These are phyloP conservation scores for Cryphonectria japonica DNA, from an alignment of 2,329 filamentous ascomycete genomes.

Conservation along the genomic window DNA sequence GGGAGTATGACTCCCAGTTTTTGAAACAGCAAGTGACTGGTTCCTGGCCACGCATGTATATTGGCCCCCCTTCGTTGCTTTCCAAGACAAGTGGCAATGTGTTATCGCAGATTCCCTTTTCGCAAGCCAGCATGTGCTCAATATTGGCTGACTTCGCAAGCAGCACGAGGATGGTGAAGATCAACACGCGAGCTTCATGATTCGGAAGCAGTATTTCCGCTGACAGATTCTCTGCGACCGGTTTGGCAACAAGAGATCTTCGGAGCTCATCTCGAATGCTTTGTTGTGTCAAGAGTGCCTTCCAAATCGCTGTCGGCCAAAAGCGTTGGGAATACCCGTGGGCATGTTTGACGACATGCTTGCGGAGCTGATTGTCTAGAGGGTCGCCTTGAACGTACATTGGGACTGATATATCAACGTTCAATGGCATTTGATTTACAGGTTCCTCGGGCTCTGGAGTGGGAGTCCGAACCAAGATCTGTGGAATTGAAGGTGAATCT, in stretches of 20 bases:
- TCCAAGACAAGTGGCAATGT: not conserved
- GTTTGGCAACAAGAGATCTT: not conserved
- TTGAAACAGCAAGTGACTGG: not conserved
- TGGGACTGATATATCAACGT: not conserved
- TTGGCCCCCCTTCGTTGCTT: no score
- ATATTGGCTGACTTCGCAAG: not conserved
- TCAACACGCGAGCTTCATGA: not conserved
- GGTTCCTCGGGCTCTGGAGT: no score
- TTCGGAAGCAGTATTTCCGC: not conserved
- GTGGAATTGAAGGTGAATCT: not conserved
- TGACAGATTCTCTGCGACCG: not conserved
- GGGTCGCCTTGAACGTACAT: not conserved
- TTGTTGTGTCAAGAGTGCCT: not conserved
- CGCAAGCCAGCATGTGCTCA: constrained; percentile 1
- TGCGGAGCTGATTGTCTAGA: not conserved
- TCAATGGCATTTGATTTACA: no score
- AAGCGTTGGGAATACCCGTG: not conserved
- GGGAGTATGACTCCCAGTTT: not conserved
- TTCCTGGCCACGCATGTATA: not conserved
- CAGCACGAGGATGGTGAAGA: constrained; percentile 13
- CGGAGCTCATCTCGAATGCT: not conserved
- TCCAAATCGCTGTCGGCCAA: constrained; percentile 3
- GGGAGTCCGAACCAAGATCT: no score
- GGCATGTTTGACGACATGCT: not conserved
- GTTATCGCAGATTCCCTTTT: not conserved